Evolutionary conservation across 768 basidiomycete genomes (phyloP).

Genomic region (Pleurotus sapidus): DNA sequence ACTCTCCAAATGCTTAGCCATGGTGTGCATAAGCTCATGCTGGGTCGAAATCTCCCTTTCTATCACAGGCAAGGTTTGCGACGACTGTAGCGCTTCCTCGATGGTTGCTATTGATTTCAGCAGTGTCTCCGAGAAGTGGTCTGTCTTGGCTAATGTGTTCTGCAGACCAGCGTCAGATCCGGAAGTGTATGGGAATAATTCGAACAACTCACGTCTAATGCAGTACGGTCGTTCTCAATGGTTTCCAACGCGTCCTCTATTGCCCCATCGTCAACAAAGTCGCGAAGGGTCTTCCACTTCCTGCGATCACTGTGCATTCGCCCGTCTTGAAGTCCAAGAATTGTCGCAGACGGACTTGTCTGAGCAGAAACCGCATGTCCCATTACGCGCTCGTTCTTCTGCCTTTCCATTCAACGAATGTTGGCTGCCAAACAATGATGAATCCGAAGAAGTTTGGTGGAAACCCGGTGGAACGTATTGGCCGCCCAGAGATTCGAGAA

Average conservation of each 20-base stretch:
- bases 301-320: constrained; percentile 41
- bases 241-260: constrained; percentile 75
- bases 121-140: constrained; percentile 67
- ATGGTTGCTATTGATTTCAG: constrained; percentile 53
- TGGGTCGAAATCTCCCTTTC: constrained; percentile 51
- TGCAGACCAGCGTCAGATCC: constrained; percentile 21
- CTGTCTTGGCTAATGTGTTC: constrained; percentile 61
- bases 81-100: constrained; percentile 44
- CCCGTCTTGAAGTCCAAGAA: constrained; percentile 13
- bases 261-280: constrained; percentile 82
- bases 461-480: constrained; percentile 80
- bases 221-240: constrained; percentile 66
- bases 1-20: constrained; percentile 74
- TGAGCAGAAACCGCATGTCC: constrained; percentile 13
- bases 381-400: constrained; percentile 6
- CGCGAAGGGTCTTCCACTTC: constrained; percentile 79
- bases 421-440: constrained; percentile 81
- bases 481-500: constrained; percentile 69
- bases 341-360: constrained; percentile 41
- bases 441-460: constrained; percentile 61
- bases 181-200: background rate
- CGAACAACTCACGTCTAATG: constrained; percentile 56
- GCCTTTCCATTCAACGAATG: constrained; percentile 41
- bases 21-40: constrained; percentile 42
- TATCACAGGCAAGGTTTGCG: constrained; percentile 34